Evolutionary conservation across 2,329 filamentous ascomycete genomes (phyloP).

Genomic region (Xylaria arbuscula): DNA sequence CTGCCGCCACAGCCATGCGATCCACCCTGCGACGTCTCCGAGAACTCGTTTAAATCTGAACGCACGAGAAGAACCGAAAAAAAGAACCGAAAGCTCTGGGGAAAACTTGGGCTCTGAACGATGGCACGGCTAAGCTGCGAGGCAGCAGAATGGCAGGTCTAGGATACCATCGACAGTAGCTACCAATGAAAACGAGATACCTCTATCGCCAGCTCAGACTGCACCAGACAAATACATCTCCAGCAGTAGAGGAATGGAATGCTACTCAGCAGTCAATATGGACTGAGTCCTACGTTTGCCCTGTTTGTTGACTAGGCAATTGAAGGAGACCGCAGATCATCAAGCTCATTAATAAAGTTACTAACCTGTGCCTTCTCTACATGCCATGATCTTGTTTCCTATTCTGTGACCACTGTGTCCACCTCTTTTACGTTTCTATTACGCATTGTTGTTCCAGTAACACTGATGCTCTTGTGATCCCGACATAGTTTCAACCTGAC

Average conservation of each 20-base stretch:
- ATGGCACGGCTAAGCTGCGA: neutral
- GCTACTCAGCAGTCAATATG: neutral
- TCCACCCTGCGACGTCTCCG: neutral
- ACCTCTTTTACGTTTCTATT: too few relatives aligned
- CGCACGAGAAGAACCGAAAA: neutral
- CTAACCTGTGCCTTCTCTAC: neutral
- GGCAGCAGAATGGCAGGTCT: too few relatives aligned
- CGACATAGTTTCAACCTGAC: too few relatives aligned
- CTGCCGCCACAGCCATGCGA: neutral
- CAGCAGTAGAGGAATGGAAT: conserved; percentile 10
- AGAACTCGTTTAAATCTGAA: neutral
- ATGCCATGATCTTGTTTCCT: neutral
- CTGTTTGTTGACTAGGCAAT: conserved; percentile 4
- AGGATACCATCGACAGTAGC: too few relatives aligned
- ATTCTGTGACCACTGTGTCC: too few relatives aligned
- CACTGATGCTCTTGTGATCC: too few relatives aligned
- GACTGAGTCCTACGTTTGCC: conserved; percentile 11
- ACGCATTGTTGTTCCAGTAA: too few relatives aligned
- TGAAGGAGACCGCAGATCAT: conserved; percentile 3
- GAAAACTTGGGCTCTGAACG: neutral
- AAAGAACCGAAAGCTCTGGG: neutral
- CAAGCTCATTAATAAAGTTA: conserved; percentile 7
- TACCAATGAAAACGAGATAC: too few relatives aligned
- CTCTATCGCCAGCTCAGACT: too few relatives aligned
- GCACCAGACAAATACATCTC: too few relatives aligned